Evolutionary conservation across 345 rosid genomes (phyloP), one percentile per base, ranked within the genome.

Genomic region (Toxicodendron radicans): DNA sequence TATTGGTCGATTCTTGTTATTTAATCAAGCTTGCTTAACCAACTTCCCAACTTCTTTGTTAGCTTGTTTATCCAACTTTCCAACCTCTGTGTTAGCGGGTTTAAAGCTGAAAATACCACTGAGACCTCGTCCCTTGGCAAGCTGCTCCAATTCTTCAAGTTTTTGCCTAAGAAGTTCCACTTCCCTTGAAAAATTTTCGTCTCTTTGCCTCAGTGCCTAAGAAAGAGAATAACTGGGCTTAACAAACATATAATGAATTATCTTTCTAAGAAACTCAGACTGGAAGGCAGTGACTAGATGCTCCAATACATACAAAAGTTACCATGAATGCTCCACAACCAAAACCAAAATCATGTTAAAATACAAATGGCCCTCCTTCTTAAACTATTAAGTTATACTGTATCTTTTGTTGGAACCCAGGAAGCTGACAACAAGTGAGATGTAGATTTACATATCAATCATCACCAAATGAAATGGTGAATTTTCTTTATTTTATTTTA

Each of bases 121-220:
- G 57, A 93, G 89, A 56, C 99, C 96, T 21, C 80, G 86, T 66
- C 80, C 72, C 72, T 71, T 88, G 9, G 98, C 92, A 32, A 90
- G 96, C 71, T 87, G 83, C 86, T 91, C 99, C 64, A 95, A 70
- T 80, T 93, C 96, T 56, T 71, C 85, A 72, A 95, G 79, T 68
- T 88, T 88, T 32, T 78, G 77, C 68, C 67, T 81, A n/a, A 95
- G 87, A 66, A 78, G 81, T 20, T 86, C 85, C 48, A 93, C 68
- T 87, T 90, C 87, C 80, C 73, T 85, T 58, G 83, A 84, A 30
- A 91, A 76, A 38, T 62, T 82, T 60, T 93, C 95, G 52, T 93
- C 94, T 83, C 86, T 88, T 75, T 77, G 63, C 81, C 87, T 85
- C 71, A 91, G 71, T 66, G 74, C 96, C 97, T 89, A 61, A 78